Base-by-base conservation (phyloP, 1,284 basidiomycete genomes). In the Anthracocystis setariae region DNA sequence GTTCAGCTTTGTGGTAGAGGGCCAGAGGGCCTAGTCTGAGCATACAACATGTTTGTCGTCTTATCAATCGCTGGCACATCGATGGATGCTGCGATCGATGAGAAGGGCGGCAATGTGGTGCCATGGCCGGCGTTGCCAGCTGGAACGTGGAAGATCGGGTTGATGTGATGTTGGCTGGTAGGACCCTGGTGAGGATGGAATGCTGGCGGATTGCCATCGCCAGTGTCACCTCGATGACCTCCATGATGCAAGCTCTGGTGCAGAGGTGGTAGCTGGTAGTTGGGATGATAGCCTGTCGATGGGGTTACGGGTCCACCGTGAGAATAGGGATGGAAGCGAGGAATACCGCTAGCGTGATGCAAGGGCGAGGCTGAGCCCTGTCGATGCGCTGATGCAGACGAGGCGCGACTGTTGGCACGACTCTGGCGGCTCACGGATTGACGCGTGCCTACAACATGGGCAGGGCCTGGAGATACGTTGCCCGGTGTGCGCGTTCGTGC, bases 261-360 rank as follows among this genome's bases (percentile, higher is more conserved):
- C 42, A 70, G 46, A n/a, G 72, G 60, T 20, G 67, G 63, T n/a
- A 67, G 67, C 54, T 70, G 67, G 37, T 65, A 66, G 23, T 50
- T 53, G n/a, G 56, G 49, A 27, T 74, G 67, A 18, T 63, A 71
- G 43, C 60, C 56, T 2, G 56, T 42, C 39, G 65, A 61, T 2
- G 65, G 49, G 46, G 62, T 53, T 17, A 49, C 57, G 3, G 71
- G 57, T 9, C 55, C 52, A 15, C 76, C 76, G 32, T 67, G 65
- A 46, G 76, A 76, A 29, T 80, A 80, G 3, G 78, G 78, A 56
- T 80, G 78, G 62, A 78, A 80, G 37, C 78, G 69, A 2, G 78
- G 76, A n/a, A 72, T 69, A 23, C 70, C 74, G 18, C 67, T 63
- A 8, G 74, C 64, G 61, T 77, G 74, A 56, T 80, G 78, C 47